These are phyloP conservation scores for Aquilaria yunnanensis DNA, from an alignment of 345 rosid species.

Conservation along the genomic window DNA sequence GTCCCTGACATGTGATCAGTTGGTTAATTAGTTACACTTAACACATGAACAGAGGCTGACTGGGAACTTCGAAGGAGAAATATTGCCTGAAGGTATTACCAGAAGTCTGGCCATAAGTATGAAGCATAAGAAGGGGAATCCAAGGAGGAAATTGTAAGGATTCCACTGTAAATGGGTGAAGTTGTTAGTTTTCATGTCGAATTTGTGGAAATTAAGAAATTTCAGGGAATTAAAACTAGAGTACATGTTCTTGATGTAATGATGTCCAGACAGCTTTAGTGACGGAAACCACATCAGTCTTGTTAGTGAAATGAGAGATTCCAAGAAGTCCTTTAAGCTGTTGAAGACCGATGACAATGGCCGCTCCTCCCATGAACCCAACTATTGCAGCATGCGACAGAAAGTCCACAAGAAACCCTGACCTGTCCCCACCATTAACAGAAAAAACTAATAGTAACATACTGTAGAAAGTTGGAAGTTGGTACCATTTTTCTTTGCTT, in stretches of 20 bases:
- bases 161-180: conserved; percentile 43
- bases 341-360: conserved; percentile 88
- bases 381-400: conserved; percentile 85
- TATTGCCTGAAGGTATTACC: conserved; percentile 28
- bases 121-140: conserved; percentile 54
- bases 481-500: no score
- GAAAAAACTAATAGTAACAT: background rate
- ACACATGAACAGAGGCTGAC: no score
- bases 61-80: no score
- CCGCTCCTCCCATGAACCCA: conserved; percentile 96
- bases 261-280: conserved; percentile 56
- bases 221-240: conserved; percentile 4
- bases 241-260: conserved; percentile 54
- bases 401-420: conserved; percentile 89
- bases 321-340: conserved; percentile 86
- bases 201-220: background rate
- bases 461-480: background rate
- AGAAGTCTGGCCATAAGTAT: conserved; percentile 58
- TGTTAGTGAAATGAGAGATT: conserved; percentile 61
- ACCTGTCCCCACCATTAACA: conserved; percentile 22
- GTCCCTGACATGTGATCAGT: conserved; percentile 35
- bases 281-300: conserved; percentile 78
- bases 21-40: no score
- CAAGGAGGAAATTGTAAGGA: conserved; percentile 44
- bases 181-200: background rate